phyloP scores from a whole-genome alignment of 1,284 basidiomycete genomes.

The Cerrena zonata region DNA sequence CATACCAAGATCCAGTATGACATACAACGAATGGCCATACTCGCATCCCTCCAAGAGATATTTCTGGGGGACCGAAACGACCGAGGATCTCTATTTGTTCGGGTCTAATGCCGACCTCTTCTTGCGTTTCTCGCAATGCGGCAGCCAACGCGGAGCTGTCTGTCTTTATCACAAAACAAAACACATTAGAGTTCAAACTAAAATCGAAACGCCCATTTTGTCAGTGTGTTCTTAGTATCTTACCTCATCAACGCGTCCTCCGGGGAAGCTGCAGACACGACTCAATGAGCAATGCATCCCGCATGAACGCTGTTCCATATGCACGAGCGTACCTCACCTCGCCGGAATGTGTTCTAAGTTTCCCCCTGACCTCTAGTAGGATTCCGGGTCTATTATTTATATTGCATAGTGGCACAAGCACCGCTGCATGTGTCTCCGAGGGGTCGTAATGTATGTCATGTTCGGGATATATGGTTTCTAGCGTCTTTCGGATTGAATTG shows the following conservation, averaged over 20 bases:
- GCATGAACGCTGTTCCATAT: background rate
- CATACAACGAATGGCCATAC: conserved; percentile 75
- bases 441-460: conserved; percentile 15
- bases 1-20: conserved; percentile 13
- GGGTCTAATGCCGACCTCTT: conserved; percentile 63
- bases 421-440: conserved; percentile 48
- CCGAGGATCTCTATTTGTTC: conserved; percentile 61
- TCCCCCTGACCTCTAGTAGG: conserved; percentile 66
- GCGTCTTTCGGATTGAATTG: conserved; percentile 34
- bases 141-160: conserved; percentile 50
- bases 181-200: too few species aligned
- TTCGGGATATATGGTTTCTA: conserved; percentile 23
- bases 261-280: conserved; percentile 57
- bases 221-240: conserved; percentile 14
- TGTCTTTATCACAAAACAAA: conserved; percentile 34
- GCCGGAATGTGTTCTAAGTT: conserved; percentile 67
- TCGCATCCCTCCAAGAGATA: conserved; percentile 52
- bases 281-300: background rate
- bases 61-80: conserved; percentile 54
- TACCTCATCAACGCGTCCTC: conserved; percentile 65
- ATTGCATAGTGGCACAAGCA: conserved; percentile 72
- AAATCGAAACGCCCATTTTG: too few species aligned
- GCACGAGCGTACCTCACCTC: conserved; percentile 61
- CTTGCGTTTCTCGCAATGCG: conserved; percentile 67
- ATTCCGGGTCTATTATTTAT: conserved; percentile 60